phyloP scores from a whole-genome alignment of 345 rosid species.

The Microcos paniculata region DNA sequence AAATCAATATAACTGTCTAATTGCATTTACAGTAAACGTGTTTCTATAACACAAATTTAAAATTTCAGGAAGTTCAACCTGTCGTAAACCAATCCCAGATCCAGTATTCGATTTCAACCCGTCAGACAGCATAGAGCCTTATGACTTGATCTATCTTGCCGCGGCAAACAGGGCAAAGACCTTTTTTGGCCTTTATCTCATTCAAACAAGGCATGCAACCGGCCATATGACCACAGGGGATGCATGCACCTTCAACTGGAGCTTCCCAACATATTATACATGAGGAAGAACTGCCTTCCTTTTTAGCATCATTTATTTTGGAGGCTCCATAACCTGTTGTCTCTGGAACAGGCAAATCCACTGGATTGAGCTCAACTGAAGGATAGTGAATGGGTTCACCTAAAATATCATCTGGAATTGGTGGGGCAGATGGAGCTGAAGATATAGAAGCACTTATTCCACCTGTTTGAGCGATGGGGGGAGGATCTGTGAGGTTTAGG shows the following conservation, averaged over 20 bases:
- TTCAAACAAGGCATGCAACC: slow-evolving; percentile 57
- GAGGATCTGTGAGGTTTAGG: slow-evolving; percentile 1
- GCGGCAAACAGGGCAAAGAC: slow-evolving; percentile 55
- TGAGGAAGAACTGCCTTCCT: slow-evolving; percentile 30
- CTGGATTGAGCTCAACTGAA: slow-evolving; percentile 26
- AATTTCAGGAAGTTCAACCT: background rate
- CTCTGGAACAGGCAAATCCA: slow-evolving; percentile 20
- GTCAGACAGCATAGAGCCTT: slow-evolving; percentile 45
- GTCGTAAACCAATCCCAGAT: background rate
- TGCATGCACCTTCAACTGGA: slow-evolving; percentile 49
- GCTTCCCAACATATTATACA: slow-evolving; percentile 60
- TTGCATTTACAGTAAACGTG: slow-evolving; percentile 9
- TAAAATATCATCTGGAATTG: slow-evolving; percentile 18
- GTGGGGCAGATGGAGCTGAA: slow-evolving; percentile 34
- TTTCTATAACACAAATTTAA: background rate
- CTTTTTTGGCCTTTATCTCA: slow-evolving; percentile 45
- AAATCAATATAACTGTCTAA: background rate
- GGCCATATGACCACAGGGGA: slow-evolving; percentile 63
- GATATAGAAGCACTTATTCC: slow-evolving; percentile 23
- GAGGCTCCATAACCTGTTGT: slow-evolving; percentile 8
- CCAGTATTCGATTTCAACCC: background rate
- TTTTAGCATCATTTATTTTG: slow-evolving; percentile 23
- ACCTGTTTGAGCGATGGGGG: slow-evolving; percentile 20
- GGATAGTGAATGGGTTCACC: slow-evolving; percentile 39
- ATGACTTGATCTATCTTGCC: slow-evolving; percentile 40